Evolutionary conservation across 305 asterid species (phyloP).

Genomic region (Fraxinus greggii): DNA sequence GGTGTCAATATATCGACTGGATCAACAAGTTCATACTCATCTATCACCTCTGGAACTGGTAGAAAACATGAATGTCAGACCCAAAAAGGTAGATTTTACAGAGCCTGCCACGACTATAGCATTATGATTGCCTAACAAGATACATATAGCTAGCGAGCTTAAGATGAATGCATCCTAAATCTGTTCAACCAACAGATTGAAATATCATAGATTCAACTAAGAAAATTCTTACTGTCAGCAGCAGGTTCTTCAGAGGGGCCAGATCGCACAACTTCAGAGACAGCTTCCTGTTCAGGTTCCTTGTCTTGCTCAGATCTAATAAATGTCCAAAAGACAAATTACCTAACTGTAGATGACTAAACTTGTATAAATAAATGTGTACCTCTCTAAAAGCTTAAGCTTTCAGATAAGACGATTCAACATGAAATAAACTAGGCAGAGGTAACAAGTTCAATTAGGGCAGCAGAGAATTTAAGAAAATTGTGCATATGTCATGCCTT

Average conservation of each 20-base stretch:
- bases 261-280: slow-evolving; percentile 55
- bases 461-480: neutral
- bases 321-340: slow-evolving; percentile 17
- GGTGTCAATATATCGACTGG: slow-evolving; percentile 95
- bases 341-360: neutral
- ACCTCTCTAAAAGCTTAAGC: neutral
- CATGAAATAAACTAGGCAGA: neutral
- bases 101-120: slow-evolving; percentile 3
- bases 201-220: neutral
- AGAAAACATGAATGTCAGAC: slow-evolving; percentile 34
- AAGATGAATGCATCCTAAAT: slow-evolving; percentile 7
- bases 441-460: neutral
- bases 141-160: slow-evolving; percentile 10
- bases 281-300: slow-evolving; percentile 84
- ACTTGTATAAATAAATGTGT: neutral
- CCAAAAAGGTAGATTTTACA: slow-evolving; percentile 21
- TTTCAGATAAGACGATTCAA: neutral
- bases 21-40: slow-evolving; percentile 96
- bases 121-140: slow-evolving; percentile 14
- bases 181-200: slow-evolving; percentile 5
- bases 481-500: neutral
- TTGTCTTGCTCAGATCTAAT: slow-evolving; percentile 97
- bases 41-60: slow-evolving; percentile 92
- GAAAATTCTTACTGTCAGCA: slow-evolving; percentile 59
- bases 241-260: slow-evolving; percentile 74